These are phyloP conservation scores for Cicer arietinum DNA, from an alignment of 306 rosid genomes.

Conservation along the genomic window DNA sequence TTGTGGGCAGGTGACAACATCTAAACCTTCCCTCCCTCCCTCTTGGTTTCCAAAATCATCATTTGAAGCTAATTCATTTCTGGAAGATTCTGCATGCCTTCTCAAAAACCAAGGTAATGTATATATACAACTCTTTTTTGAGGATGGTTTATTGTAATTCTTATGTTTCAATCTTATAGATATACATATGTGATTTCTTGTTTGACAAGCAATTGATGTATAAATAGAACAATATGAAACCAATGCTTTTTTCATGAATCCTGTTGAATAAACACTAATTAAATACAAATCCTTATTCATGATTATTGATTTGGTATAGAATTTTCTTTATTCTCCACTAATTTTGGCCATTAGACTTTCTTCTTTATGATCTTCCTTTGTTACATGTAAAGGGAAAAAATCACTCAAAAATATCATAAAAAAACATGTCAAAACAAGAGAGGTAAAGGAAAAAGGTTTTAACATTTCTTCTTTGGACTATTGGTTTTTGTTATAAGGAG, in stretches of 20 bases:
- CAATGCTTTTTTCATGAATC: not conserved
- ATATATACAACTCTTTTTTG: not conserved
- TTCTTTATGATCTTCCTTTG: not conserved
- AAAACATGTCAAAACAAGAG: no score
- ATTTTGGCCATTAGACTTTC: not conserved
- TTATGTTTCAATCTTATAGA: not conserved
- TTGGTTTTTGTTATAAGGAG: no score
- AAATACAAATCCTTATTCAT: not conserved
- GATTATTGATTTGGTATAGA: not conserved
- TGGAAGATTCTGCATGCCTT: slow-evolving; percentile 28
- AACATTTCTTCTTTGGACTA: no score
- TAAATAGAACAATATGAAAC: not conserved
- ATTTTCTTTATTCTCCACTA: not conserved
- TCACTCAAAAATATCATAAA: not conserved
- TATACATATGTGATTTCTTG: slow-evolving; percentile 21
- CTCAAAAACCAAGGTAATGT: slow-evolving; percentile 36
- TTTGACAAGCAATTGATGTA: slow-evolving; percentile 4
- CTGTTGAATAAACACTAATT: not conserved
- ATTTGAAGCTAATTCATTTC: slow-evolving; percentile 5
- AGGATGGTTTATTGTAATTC: not conserved
- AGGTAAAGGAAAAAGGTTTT: no score
- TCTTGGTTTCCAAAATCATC: not conserved
- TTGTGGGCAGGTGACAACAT: slow-evolving; percentile 12
- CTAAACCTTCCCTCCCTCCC: not conserved
- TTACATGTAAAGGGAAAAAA: not conserved